Conservation (phyloP, 2,329 filamentous ascomycete genomes). For the Septoria linicola region DNA sequence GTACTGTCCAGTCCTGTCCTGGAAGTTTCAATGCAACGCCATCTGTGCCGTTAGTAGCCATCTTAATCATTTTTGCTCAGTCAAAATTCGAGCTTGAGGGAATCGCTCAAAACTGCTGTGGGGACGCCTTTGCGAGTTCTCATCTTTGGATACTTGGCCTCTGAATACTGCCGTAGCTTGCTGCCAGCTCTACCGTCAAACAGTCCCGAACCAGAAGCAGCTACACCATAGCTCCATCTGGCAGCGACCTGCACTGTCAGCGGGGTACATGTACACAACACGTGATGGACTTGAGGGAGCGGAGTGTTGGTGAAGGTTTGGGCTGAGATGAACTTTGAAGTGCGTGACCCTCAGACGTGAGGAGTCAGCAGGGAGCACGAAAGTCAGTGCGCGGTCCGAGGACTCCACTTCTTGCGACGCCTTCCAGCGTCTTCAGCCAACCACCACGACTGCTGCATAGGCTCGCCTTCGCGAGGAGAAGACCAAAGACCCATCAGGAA, state of each 20-base stretch:
- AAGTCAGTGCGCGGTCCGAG: constrained; percentile 9
- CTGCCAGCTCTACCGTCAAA: constrained; percentile 1
- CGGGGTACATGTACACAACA: neutral
- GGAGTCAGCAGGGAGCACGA: neutral
- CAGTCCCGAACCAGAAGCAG: constrained; percentile 1
- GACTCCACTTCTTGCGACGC: constrained; percentile 1
- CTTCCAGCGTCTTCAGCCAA: neutral
- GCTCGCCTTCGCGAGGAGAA: neutral
- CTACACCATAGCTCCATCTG: neutral
- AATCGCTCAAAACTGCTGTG: neutral
- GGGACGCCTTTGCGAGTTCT: neutral
- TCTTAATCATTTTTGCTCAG: neutral
- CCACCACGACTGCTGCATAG: neutral
- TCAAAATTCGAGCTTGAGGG: too few relatives aligned
- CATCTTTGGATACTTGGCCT: neutral
- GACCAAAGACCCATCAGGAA: neutral
- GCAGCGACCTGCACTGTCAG: neutral
- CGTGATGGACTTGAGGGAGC: neutral
- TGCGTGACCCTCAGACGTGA: neutral
- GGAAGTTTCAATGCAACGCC: constrained; percentile 6
- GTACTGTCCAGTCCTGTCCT: constrained; percentile 30
- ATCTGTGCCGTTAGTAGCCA: constrained; percentile 8
- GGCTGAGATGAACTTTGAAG: neutral
- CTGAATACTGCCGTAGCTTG: neutral
- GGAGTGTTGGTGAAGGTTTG: neutral